Evolutionary conservation across 257 asterid species (phyloP), one percentile per base, ranked within the genome.

Genomic region (Penstemon eatonii): DNA sequence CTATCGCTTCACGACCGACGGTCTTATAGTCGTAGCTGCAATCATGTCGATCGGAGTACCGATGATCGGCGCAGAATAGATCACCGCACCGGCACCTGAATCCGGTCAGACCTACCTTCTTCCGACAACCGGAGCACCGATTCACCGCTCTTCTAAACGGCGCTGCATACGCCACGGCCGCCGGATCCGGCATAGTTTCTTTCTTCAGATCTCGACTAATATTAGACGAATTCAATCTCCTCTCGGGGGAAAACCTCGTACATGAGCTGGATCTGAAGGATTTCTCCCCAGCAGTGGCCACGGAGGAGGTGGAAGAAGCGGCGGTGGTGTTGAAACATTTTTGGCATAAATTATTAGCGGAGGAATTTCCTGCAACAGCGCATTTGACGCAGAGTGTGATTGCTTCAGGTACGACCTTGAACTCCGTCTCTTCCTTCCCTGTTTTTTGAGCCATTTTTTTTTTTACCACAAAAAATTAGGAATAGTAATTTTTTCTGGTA

Each of bases 21-120:
- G 90, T 3, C 68, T 86, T 88, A 85, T 90, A 90, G 68, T 88
- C 97, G 72, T 82, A 90, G 79, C 84, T 85, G 71, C 98, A 91
- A 41, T 87, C 98, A 51, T 91, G 98, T 2, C 96, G 90, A 67
- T 91, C 96, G 47, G 98, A 89, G 80, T 91, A 91, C 43, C 98
- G 83, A 72, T 91, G 96, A 41, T 84, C 88, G 58, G 86, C 79
- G 82, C 96, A 92, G 80, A 92, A 92, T 3, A 89, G 73, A 10
- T 92, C 96, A 10, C 96, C 96, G 78, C 98, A 91, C 0, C 98
- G 84, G 80, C 98, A 91, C 19, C 92, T 73, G 73, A 91, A 89
- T 51, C 98, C 98, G 72, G 92, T 87, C 76, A 91, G 68, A 0
- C 96, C 98, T 7, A 91, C 94, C 82, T 87, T 91, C 81, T 87